Base-by-base conservation (phyloP, 805 yeast genomes). In the Nakazawaea populi region DNA sequence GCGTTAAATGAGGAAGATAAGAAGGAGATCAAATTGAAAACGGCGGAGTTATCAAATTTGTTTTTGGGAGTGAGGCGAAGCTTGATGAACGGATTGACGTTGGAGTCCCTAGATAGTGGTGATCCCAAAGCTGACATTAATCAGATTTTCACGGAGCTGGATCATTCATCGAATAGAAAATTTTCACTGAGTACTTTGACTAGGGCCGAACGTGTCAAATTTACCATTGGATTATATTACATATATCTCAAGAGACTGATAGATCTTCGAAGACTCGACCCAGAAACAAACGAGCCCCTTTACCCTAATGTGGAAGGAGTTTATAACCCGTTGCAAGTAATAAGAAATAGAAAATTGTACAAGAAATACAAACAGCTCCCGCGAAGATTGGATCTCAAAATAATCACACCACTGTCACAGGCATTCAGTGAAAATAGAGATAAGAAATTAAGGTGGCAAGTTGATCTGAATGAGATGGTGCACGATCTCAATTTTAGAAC, bases 301-400 rank as follows among this genome's bases (percentile, higher is more conserved):
- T 75, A 76, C 55, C 75, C 72, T 2, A 79, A 78, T 2, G 76
- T 85, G 3, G 89, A 83, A 51, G 87, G 85, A 2, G 76, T 79
- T 3, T 89, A 83, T 69, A 89, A 89, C 61, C 96, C 96, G 4
- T 68, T 89, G 42, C 96, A 88, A 65, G 76, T 83, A n/a, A 80
- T 89, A 30, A 69, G 97, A 51, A 85, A 89, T 65, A 73, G 96
- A 52, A 73, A 73, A 56, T 61, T 84, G 4, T 65, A 87, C 48
- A 74, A 75, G 52, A 76, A 76, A 57, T 69, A 77, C 57, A 74
- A 73, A 47, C 79, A 77, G 51, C 68, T 70, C 36, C 75, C 79
- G 2, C 71, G 74, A 39, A 69, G 71, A 4, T 59, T 77, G 10
- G 64, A 74, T 1, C 64, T 76, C 31, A 73, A 76, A 50, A 71